Base-by-base conservation (phyloP, 768 basidiomycete species). In the Lactifluus piperatus region DNA sequence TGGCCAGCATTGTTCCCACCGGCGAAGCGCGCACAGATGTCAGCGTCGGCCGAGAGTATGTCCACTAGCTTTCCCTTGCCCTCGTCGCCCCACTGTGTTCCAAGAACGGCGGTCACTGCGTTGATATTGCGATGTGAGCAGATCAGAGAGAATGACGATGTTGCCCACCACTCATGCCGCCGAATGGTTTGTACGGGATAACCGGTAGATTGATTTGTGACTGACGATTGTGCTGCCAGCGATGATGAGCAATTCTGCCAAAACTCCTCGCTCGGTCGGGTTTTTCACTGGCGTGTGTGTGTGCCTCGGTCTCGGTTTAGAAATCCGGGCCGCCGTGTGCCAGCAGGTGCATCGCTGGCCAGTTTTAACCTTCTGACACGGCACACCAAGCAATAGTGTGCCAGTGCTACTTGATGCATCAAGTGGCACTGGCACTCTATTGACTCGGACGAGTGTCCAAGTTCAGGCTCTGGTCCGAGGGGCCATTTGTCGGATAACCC, bases 1-100 rank as follows among this genome's bases (percentile, higher is more conserved):
- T 99, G 97, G 2, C 97, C 97, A 24, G 97, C 97, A 70, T 99
- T 99, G 76, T 97, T 98, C 11, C 97, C 97, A 14, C 97, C 97
- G 13, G 97, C 97, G 71, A 93, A 97, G 48, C 97, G 82, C 20
- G 94, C 95, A 68, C 94, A 98, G 70, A 98, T 71, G 72, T 99
- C 97, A 59, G 82, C 79, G 44, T 94, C 82, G 14, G 88, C 90
- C 39, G 94, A 82, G 64, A 99, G 81, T 69, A 99, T 92, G 71
- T 99, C 97, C 58, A 97, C 97, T 56, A 99, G 84, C 75, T 99
- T 98, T 16, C 92, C 92, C 72, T 91, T 91, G 65, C 91, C 91
- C 72, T 93, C 91, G 70, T 94, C 91, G 47, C 91, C 91, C 91
- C 91, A 94, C 68, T 94, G 91, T 36, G 89, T 74, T 37, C 91